A percentile compares a stretch with the other conserved stretches of the same genome.
Conservation (phyloP, 805 yeast species). For the Sugiyamaella valdiviana region DNA sequence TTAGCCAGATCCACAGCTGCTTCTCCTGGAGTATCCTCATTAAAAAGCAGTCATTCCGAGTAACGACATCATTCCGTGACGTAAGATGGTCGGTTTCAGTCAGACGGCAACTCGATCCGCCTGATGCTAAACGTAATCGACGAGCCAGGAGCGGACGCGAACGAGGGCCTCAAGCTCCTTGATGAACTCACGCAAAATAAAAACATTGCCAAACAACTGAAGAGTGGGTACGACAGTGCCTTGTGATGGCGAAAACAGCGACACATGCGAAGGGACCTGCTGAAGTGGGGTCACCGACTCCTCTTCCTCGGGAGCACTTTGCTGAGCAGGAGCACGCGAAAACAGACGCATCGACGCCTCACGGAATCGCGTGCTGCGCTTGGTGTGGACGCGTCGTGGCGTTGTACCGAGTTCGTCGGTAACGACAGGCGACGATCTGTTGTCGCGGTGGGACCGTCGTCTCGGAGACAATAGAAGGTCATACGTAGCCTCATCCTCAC, state of each 20-base stretch:
- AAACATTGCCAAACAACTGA: slow-evolving; percentile 24
- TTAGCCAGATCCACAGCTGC: too few species aligned
- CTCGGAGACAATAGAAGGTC: slow-evolving; percentile 6
- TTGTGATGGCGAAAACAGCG: slow-evolving; percentile 1
- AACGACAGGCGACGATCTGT: background rate
- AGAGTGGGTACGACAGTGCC: slow-evolving; percentile 6
- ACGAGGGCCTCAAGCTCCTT: slow-evolving; percentile 27
- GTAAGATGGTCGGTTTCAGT: background rate
- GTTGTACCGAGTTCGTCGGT: slow-evolving; percentile 5
- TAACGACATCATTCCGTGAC: too few species aligned
- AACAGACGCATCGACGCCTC: background rate
- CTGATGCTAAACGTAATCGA: slow-evolving; percentile 9
- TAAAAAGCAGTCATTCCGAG: too few species aligned
- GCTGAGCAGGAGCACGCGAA: background rate
- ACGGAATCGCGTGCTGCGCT: background rate
- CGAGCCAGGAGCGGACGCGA: slow-evolving; percentile 22
- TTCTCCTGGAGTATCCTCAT: too few species aligned
- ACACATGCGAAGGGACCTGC: background rate
- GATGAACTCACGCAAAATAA: slow-evolving; percentile 24
- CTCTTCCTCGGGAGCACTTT: background rate
- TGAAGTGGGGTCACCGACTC: background rate
- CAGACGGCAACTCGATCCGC: background rate
- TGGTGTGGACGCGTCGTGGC: slow-evolving; percentile 3
- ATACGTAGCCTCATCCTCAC: background rate
- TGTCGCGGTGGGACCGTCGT: background rate